phyloP scores from a whole-genome alignment of 148 eudicot species.

The Fagopyrum tataricum region DNA sequence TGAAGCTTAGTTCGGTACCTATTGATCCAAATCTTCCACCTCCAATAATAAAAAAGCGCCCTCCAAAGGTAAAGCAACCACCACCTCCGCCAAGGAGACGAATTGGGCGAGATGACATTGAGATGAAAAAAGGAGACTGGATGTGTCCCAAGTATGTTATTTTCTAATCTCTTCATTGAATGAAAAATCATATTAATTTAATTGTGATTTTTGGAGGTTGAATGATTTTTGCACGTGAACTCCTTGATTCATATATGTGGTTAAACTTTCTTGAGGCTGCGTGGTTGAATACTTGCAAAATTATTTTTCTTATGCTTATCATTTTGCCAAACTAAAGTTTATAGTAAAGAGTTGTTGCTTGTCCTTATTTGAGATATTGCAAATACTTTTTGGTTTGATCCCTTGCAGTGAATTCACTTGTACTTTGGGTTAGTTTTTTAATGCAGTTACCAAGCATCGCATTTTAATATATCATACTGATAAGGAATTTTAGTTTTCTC shows the following conservation, averaged over 20 bases:
- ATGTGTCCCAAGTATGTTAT: constrained; percentile 82
- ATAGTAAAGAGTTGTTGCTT: not conserved
- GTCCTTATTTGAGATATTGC: not conserved
- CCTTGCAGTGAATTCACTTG: not conserved
- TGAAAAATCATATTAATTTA: not conserved
- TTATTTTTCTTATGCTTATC: not conserved
- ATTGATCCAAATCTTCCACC: constrained; percentile 96
- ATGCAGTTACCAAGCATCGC: not conserved
- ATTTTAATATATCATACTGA: not conserved
- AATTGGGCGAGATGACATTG: constrained; percentile 87
- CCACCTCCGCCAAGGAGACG: constrained; percentile 93
- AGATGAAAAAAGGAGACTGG: constrained; percentile 99
- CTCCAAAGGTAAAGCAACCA: constrained; percentile 91
- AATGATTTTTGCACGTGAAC: constrained; percentile 2
- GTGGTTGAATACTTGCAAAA: not conserved
- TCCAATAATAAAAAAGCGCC: constrained; percentile 77
- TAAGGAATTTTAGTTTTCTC: not conserved
- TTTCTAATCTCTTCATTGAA: constrained; percentile 5
- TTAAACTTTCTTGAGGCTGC: not conserved
- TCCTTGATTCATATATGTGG: not conserved
- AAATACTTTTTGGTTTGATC: not conserved
- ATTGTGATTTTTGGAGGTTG: not conserved
- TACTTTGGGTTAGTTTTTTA: not conserved
- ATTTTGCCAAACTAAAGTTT: not conserved
- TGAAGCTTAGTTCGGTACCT: constrained; percentile 85